phyloP scores from a whole-genome alignment of 2,329 filamentous ascomycete genomes.

The Aspergillus neoniger region DNA sequence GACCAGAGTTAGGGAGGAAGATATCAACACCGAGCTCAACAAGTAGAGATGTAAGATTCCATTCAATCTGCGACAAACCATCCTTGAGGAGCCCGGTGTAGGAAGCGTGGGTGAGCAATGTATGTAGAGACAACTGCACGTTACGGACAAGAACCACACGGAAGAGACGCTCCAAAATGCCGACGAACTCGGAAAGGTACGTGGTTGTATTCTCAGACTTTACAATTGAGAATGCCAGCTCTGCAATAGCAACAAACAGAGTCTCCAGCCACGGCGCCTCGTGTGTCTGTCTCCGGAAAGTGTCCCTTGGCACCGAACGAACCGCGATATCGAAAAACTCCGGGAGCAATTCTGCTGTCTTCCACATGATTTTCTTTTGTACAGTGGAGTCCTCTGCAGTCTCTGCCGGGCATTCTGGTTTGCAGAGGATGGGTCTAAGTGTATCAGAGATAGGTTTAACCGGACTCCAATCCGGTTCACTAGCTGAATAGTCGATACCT shows the following conservation, averaged over 20 bases:
- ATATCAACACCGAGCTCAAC: conserved; percentile 46
- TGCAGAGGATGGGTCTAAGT: conserved; percentile 39
- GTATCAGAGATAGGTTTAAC: conserved; percentile 41
- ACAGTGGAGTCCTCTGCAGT: conserved; percentile 9
- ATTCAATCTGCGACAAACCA: conserved; percentile 37
- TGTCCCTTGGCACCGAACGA: conserved; percentile 47
- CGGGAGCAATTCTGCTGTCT: conserved; percentile 38
- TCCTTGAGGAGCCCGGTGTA: conserved; percentile 44
- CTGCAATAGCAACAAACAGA: conserved; percentile 48
- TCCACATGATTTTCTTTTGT: conserved; percentile 27
- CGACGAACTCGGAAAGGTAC: conserved; percentile 34
- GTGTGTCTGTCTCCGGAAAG: conserved; percentile 44
- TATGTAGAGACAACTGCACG: conserved; percentile 43
- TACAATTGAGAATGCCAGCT: conserved; percentile 40
- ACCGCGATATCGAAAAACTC: conserved; percentile 50
- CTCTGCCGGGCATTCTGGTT: conserved; percentile 18
- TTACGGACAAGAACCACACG: conserved; percentile 41
- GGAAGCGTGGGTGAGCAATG: conserved; percentile 43
- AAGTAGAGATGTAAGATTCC: conserved; percentile 45
- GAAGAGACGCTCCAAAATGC: conserved; percentile 41
- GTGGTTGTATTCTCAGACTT: conserved; percentile 30
- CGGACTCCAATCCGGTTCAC: conserved; percentile 36
- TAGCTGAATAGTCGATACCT: conserved; percentile 37
- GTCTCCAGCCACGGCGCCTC: conserved; percentile 55
- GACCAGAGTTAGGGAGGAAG: conserved; percentile 47